Base-by-base conservation (phyloP, 768 basidiomycete genomes). In the Tricholoma terreum region DNA sequence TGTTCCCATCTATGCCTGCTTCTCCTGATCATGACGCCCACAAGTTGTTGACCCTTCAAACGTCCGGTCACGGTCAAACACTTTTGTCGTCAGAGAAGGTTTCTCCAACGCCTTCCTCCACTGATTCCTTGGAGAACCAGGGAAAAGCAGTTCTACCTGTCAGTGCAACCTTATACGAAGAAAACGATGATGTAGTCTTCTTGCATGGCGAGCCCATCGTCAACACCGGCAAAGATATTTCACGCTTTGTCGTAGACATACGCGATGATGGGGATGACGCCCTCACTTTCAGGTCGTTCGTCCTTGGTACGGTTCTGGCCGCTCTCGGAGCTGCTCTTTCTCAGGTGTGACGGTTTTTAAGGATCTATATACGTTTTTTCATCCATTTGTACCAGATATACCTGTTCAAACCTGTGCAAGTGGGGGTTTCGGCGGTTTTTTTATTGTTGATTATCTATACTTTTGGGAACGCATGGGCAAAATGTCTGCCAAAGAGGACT, bases 231-330 rank as follows among this genome's bases (percentile, higher is more conserved):
- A 65, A 59, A 46, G 83, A 84, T 62, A 81, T 84, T 55, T 83
- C 83, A 0, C 73, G 73, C 30, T 83, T 77, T 59, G 77, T 80
- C n/a, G 74, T 85, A 57, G 83, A 84, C 62, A 43, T 79, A 19
- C 75, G 83, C 22, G 85, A 86, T 66, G 84, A 85, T 61, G 80
- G 76, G 11, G 84, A 84, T 52, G 69, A 73, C 15, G 76, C 84
- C 1, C 64, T 85, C 24, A 85, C 84, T 0, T 79, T 86, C 62
- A 74, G 84, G 22, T 85, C 84, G 3, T 59, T 83, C 12, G 63
- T 80, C 31, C 64, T 85, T n/a, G 84, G 83, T 3, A 84, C 84
- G 0, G 56, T 81, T 0, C 75, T 84, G 60, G 82, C 83, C 19
- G 83, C 79, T 10, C 71, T 86, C 22, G 83, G 83, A 7, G 83